These are phyloP conservation scores for Candida pseudocylindracea DNA, from an alignment of 1,139 yeast species.

Conservation along the genomic window DNA sequence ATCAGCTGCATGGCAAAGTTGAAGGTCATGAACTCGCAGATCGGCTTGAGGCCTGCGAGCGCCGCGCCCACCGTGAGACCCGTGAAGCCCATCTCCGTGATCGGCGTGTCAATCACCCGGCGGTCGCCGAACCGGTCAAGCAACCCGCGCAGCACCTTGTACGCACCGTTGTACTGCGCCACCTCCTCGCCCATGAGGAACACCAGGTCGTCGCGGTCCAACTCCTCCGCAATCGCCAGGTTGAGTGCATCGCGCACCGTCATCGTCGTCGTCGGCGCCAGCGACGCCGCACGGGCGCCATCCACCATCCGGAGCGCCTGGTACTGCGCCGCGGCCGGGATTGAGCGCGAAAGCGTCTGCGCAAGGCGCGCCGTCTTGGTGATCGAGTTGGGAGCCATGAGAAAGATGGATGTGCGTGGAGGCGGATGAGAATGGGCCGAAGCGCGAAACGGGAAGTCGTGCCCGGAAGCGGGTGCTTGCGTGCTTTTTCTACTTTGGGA, in stretches of 20 bases:
- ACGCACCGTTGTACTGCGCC: constrained; percentile 98
- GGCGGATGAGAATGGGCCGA: too few relatives aligned
- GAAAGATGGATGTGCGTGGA: too few relatives aligned
- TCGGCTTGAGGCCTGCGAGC: constrained; percentile 88
- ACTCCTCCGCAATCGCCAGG: constrained; percentile 89
- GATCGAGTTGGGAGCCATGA: too few relatives aligned
- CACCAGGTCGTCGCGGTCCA: constrained; percentile 87
- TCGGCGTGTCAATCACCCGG: constrained; percentile 93
- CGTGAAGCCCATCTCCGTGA: constrained; percentile 98
- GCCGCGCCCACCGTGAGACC: constrained; percentile 98
- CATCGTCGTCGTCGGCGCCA: constrained; percentile 37
- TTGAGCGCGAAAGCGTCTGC: too few relatives aligned
- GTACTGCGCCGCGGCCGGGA: too few relatives aligned
- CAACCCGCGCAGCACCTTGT: constrained; percentile 88
- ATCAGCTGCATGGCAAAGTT: constrained; percentile 99
- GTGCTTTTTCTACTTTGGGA: too few relatives aligned
- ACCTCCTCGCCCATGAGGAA: constrained; percentile 98
- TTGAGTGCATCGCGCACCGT: constrained; percentile 96
- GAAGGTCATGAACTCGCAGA: constrained; percentile 97
- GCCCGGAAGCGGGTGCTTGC: too few relatives aligned
- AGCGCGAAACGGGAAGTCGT: too few relatives aligned
- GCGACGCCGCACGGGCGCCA: constrained; percentile 14
- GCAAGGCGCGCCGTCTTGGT: too few relatives aligned
- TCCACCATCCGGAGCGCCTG: constrained; percentile 8
- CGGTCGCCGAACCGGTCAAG: constrained; percentile 94